Conservation (phyloP, 371 early-diverging fungal genomes). For the Circinella minor region DNA sequence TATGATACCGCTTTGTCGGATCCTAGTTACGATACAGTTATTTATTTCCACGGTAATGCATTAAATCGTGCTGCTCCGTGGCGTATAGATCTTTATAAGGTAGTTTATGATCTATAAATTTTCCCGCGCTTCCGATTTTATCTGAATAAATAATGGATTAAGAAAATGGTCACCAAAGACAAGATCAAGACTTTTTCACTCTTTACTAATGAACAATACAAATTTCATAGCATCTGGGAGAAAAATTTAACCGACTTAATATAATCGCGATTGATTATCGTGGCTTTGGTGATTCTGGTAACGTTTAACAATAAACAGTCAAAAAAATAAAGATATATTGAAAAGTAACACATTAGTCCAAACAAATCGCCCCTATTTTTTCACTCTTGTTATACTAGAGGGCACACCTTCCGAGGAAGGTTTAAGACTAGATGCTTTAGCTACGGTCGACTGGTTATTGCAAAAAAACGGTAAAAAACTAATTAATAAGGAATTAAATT, state of each 20-base stretch:
- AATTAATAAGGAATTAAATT: background rate
- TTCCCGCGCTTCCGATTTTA: background rate
- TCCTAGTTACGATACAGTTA: constrained; percentile 33
- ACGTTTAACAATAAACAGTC: background rate
- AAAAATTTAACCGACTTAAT: constrained; percentile 39
- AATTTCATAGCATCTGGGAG: constrained; percentile 14
- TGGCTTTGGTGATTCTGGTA: constrained; percentile 55
- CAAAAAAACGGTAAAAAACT: constrained; percentile 32
- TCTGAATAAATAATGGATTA: background rate
- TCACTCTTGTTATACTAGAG: constrained; percentile 17
- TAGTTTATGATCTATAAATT: constrained; percentile 10
- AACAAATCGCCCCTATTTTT: too few relatives aligned
- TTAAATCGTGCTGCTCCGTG: constrained; percentile 49
- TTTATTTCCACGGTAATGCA: constrained; percentile 57
- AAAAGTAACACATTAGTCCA: constrained; percentile 11
- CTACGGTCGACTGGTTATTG: constrained; percentile 40
- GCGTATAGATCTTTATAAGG: constrained; percentile 51
- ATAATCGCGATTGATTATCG: constrained; percentile 52
- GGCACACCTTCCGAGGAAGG: constrained; percentile 50
- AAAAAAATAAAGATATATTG: too few relatives aligned
- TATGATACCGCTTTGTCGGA: constrained; percentile 38
- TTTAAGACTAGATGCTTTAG: constrained; percentile 38
- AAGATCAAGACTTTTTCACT: too few relatives aligned
- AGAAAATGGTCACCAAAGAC: too few relatives aligned
- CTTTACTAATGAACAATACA: background rate